Evolutionary conservation across 2,329 filamentous ascomycete species (phyloP), one percentile per base, ranked within the genome.

Genomic region (Talaromyces sp.): DNA sequence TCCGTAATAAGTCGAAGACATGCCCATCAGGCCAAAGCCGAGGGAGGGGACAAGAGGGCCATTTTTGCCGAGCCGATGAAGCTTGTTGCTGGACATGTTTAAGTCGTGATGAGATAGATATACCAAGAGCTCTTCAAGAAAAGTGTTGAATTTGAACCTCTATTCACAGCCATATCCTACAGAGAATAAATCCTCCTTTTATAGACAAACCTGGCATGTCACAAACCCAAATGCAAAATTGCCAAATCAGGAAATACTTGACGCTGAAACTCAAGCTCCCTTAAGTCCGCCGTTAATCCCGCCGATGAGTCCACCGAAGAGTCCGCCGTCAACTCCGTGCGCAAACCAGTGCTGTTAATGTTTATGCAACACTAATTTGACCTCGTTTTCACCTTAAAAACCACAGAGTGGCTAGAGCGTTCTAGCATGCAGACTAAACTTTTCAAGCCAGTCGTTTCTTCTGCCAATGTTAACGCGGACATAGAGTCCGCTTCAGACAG

Each of bases 1-100:
- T n/a, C 73, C 74, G 60, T 77, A 76, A 31, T 56, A 21, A 3
- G 1, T 19, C 9, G n/a, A 6, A 38, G 50, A 54, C n/a, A 59
- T 11, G 8, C 57, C 57, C 57, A 59, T 59, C 27, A 59, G 31
- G 13, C 53, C 58, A 56, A 56, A 35, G 46, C 54, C 54, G 31
- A 59, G 11, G 1, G 57, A 29, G 49, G 57, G 57, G 19, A 59
- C 35, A 10, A 55, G 38, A 49, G 50, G 58, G 26, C 53, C 46
- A 41, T 52, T 56, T 8, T 52, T 59, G 32, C 58, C 58, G 10
- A 59, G 53, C 7, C 35, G 43, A 19, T 29, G 58, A 29, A 59
- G 31, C 17, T 51, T 51, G 21, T n/a, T 31, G n/a, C 26, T 13
- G 8, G 58, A 35, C 58, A 59, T 59, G 24, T 59, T 59, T 19